A percentile compares a stretch with the other conserved stretches of the same genome.
These are phyloP conservation scores for Coemansia guatemalensis DNA, from an alignment of 192 early-diverging fungal genomes.

Conservation along the genomic window DNA sequence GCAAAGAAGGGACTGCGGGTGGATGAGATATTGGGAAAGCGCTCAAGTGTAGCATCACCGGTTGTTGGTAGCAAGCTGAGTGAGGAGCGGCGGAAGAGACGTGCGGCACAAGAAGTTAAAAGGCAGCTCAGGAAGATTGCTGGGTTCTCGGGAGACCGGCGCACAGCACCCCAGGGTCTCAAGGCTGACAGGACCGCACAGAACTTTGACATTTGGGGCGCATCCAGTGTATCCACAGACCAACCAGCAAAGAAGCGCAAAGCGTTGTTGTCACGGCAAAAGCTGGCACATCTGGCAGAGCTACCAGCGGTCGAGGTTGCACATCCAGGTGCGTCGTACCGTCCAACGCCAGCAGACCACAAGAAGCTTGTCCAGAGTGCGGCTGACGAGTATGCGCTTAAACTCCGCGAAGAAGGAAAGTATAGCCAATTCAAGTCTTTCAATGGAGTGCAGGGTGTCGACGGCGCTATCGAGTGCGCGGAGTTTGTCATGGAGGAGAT, in stretches of 20 bases:
- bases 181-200: conserved; percentile 8
- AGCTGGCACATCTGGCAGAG: conserved; percentile 22
- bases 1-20: conserved; percentile 61
- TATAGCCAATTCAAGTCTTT: conserved; percentile 14
- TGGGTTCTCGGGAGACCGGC: conserved; percentile 17
- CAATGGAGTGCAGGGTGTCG: conserved; percentile 9
- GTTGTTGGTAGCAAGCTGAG: conserved; percentile 20
- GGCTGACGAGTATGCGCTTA: conserved; percentile 56
- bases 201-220: conserved; percentile 44
- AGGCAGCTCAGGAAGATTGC: conserved; percentile 34
- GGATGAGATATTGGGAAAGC: conserved; percentile 80
- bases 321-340: conserved; percentile 89
- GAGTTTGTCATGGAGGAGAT: conserved; percentile 30
- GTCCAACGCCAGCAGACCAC: conserved; percentile 80
- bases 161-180: conserved; percentile 8
- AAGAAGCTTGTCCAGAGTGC: conserved; percentile 64
- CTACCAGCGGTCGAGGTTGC: conserved; percentile 71
- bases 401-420: conserved; percentile 31
- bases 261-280: conserved; percentile 14
- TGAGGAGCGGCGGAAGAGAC: conserved; percentile 33
- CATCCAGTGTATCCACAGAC: background rate
- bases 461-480: conserved; percentile 32
- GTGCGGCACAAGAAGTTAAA: conserved; percentile 16
- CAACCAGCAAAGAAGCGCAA: conserved; percentile 4
- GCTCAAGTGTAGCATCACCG: conserved; percentile 60